Evolutionary conservation across 2,329 filamentous ascomycete genomes (phyloP), one percentile per base, ranked within the genome.

Genomic region (Pseudogymnoascus sp.): DNA sequence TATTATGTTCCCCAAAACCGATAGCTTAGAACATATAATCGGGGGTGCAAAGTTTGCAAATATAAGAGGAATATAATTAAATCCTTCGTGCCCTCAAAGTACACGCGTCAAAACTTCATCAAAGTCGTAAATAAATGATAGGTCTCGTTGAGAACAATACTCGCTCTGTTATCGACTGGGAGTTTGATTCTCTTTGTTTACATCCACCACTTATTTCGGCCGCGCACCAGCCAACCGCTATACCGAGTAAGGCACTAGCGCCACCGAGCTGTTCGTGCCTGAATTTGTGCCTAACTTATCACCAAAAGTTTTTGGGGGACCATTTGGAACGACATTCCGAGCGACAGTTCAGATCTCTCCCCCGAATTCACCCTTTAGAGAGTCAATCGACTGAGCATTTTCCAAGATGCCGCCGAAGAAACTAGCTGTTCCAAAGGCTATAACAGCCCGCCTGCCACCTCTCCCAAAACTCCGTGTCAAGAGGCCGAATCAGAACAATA

Each of bases 381-480:
- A 15, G 33, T 33, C 22, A 28, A 28, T 47, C 25, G 14, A 33
- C 8, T 53, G 47, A 33, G 47, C n/a, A 18, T 33, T 53, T 18
- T 53, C 14, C 36, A 64, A 50, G 67, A 70, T 74, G 72, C 69
- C 72, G 15, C 70, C 71, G 20, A 74, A 72, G 65, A 68, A 68
- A 58, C 59, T 39, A 37, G 33, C 65, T 60, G 61, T 65, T 7
- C 71, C 71, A 4, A 68, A 68, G 36, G 62, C 71, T 59, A 63
- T 68, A 57, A 69, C 71, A 0, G 71, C 71, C 66, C 71, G 69
- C 59, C 76, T 86, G 12, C 83, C 83, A 37, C 83, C 83, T 18
- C 76, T 86, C 2, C 80, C 78, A 4, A 84, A 86, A 70, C 80
- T 90, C 62, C 82, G 83, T 68, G 80, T 90, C 58, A 81, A 83